These are phyloP conservation scores for carrot (Daucus carota) DNA, from an alignment of 129 eudicot species.

Conservation along the genomic window DH1_v3.0 NC_030386.2:33342501-33343000, in stretches of 20 bases:
- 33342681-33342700: background rate
- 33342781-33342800: background rate
- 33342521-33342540: conserved; percentile 46
- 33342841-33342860: conserved; percentile 66
- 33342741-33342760: background rate
- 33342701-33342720: background rate
- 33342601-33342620: background rate
- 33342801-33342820: too few species aligned
- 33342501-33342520: conserved; percentile 57
- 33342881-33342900: conserved; percentile 49
- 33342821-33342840: conserved; percentile 29
- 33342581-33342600: conserved; percentile 25
- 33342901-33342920: conserved; percentile 59
- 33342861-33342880: conserved; percentile 52
- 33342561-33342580: conserved; percentile 60
- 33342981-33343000: conserved; percentile 7
- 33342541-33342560: conserved; percentile 24
- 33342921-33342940: conserved; percentile 55
- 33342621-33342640: background rate
- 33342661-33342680: background rate
- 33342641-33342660: background rate
- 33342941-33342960: conserved; percentile 28
- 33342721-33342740: background rate
- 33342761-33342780: background rate
- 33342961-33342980: background rate